Evolutionary conservation across 129 eudicot genomes (phyloP), one percentile per base, ranked within the genome.

Genomic region (Centella asiatica): DNA sequence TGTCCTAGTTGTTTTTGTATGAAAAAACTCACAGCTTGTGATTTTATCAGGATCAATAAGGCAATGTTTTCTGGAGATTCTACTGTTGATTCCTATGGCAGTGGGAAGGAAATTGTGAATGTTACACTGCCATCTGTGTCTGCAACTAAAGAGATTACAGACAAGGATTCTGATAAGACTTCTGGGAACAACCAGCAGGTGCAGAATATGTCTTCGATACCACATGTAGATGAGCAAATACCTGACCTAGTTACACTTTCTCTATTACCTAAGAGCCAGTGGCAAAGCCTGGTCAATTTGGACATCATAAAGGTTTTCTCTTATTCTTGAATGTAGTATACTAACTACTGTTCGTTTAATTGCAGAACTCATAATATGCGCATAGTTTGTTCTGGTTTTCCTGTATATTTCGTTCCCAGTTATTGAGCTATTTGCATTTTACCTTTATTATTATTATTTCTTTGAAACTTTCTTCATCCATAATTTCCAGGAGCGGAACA

Each of bases 221-320:
- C 68, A 14, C 61, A 48, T 31, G 66, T 63, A 22, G 69, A 77
- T 54, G 42, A 72, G 67, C 94, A 85, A 68, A 93, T 93, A 20
- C 99, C 95, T 0, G 93, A 93, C 64, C 79, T 93, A 14, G 93
- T 93, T 34, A 84, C 99, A 4, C 96, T 93, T 53, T 87, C 99
- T 12, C 53, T 93, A 36, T 73, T 93, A 69, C 99, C 99, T 0
- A 88, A 88, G 89, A 87, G 89, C 58, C 99, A 93, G 77, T 93
- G 99, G 99, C 99, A 93, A 65, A 85, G 95, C 69, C 83, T 93
- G 81, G 71, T 88, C 77, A 88, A 93, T 56, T 62, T 93, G 67
- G 99, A 93, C 63, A 80, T 85, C 44, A 93, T 93, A 64, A 93
- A 88, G 87, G 93, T 84, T 64, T 34, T 51, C 28, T 22, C 29